Evolutionary conservation across 208 protist species (phyloP), one percentile per base, ranked within the genome.

Genomic region (Leishmania lainsoni): DNA sequence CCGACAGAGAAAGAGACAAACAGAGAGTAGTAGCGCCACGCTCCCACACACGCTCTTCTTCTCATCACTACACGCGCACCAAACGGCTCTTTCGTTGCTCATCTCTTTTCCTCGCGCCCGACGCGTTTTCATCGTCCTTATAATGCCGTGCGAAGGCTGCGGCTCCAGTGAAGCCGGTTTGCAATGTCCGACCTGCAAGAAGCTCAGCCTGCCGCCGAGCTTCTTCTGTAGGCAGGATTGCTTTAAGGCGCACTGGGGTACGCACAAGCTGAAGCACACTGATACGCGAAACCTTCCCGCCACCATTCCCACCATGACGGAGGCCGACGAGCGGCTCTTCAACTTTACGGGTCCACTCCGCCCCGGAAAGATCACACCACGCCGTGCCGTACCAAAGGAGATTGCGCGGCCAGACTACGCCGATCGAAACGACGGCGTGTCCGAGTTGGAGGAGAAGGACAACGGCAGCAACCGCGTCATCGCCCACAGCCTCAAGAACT

Each of bases 171-270:
- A 90, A 69, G 92, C 93, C 17, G 81, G 81, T 5, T 84, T 98
- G 90, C 95, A 98, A 88, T 98, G 95, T 85, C 95, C 95, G 2
- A 96, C 91, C 49, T 98, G 95, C 86, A 97, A 96, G 85, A 97
- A 97, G 85, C 84, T 98, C 16, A 84, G 82, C n/a, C 87, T 98
- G 45, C 94, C 95, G 3, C 94, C 95, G 16, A 95, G 91, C 84
- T 97, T 94, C 85, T 98, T 97, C 87, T 97, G 94, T 87, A 84
- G 87, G 0, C 95, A 98, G 86, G 85, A 86, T 5, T 98, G 95
- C 81, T 98, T 98, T 83, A 96, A 95, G 85, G 86, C 86, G n/a
- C 90, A 95, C 81, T 98, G 95, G 94, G 78, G 29, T 0, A 84
- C 93, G 9, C 95, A 98, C 85, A 97, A 97, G 84, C 80, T 86